Percentiles rank a stretch among this genome's conserved stretches.
These are phyloP conservation scores for Diversispora epigaea DNA, from an alignment of 192 early-diverging fungal species.

Conservation along the genomic window DNA sequence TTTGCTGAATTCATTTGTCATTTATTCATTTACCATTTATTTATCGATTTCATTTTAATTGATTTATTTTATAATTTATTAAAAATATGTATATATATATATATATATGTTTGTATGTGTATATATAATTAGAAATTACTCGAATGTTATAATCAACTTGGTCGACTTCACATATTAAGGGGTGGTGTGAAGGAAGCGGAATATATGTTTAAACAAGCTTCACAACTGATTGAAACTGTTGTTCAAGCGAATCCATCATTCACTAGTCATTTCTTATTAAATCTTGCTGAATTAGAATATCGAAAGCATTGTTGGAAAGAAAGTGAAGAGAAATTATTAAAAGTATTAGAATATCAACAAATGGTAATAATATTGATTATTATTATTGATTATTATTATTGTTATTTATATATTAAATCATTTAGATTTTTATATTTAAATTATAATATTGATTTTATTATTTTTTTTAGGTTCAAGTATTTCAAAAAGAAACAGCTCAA, in stretches of 20 bases:
- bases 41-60: neutral
- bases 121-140: constrained; percentile 37
- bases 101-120: neutral
- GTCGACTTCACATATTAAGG: constrained; percentile 50
- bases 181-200: constrained; percentile 63
- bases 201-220: constrained; percentile 61
- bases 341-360: constrained; percentile 38
- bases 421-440: neutral
- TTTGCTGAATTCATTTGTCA: neutral
- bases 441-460: neutral
- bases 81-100: neutral
- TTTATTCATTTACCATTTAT: neutral
- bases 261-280: constrained; percentile 43
- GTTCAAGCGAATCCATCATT: constrained; percentile 43
- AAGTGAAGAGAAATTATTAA: constrained; percentile 42
- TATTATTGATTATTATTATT: neutral
- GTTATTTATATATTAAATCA: neutral
- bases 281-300: constrained; percentile 57
- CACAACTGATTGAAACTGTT: constrained; percentile 45
- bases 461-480: constrained; percentile 3
- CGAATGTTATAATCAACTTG: constrained; percentile 51
- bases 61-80: neutral
- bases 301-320: constrained; percentile 48
- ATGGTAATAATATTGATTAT: constrained; percentile 16
- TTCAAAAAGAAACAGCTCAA: constrained; percentile 20